Base-by-base conservation (phyloP, 768 basidiomycete species). In the Boletellus ananas region DNA sequence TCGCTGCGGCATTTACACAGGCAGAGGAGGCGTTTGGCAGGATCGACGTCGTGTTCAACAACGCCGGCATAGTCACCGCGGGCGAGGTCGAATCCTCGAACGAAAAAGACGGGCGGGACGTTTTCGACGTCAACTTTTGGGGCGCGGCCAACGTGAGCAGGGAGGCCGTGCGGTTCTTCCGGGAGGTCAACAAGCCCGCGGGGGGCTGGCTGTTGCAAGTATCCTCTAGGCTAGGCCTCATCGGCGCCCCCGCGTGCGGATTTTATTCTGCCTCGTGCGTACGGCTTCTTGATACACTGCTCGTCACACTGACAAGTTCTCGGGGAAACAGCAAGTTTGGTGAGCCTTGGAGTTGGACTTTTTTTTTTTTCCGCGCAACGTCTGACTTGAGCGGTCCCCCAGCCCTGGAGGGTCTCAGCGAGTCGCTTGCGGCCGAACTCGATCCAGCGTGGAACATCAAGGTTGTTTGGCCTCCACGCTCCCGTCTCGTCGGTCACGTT, bases 161-260 rank as follows among this genome's bases (percentile, higher is more conserved):
- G 31, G 42, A 33, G 42, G 43, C 43, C 34, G 34, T 23, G 21
- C 34, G 34, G 34, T 34, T 44, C 14, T 44, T 21, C 41, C 43
- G 17, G 12, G 33, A 21, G 33, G 43, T 43, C 33, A 21, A 17
- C 43, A 34, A 8, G 23, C 43, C 20, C 70, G 72, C 53, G 0
- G 73, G 72, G 7, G 74, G 76, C 1, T 58, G 65, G 11, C 52
- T 78, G 10, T 50, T 77, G 5, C 71, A 74, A 38, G 66, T 66
- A n/a, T 69, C 67, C 27, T 74, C 74, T 2, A 52, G 55, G 39
- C 45, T 63, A 1, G 74, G 70, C 3, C 13, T 74, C 6, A 47
- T 49, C 0, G 69, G 58, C 4, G 2, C 1, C 1, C 51, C 60
- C 3, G 47, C 43, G 1, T 10, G 17, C 7, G 60, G 55, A 6